phyloP scores from a whole-genome alignment of 2,329 filamentous ascomycete species.

The Fusarium foetens region DNA sequence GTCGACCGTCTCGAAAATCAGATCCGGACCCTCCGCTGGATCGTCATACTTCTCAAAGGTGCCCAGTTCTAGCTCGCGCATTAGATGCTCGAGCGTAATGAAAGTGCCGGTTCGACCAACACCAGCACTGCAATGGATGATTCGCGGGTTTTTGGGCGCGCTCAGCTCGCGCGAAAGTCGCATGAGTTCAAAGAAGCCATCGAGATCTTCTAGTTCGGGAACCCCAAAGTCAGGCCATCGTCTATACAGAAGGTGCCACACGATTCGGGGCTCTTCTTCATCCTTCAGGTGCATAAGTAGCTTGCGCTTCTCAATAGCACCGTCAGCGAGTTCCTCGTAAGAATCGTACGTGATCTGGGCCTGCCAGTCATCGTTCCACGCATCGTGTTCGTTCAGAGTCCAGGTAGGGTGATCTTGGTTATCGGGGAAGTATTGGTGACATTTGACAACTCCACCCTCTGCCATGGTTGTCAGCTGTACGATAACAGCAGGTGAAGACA shows the following conservation, averaged over 20 bases:
- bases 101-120: slow-evolving; percentile 96
- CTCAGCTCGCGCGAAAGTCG: slow-evolving; percentile 69
- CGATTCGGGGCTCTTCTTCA: slow-evolving; percentile 62
- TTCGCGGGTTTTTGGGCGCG: slow-evolving; percentile 71
- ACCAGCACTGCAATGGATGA: slow-evolving; percentile 89
- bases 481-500: slow-evolving; percentile 77
- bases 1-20: slow-evolving; percentile 83
- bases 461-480: slow-evolving; percentile 94
- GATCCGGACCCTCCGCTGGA: slow-evolving; percentile 60
- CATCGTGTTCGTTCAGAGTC: slow-evolving; percentile 70
- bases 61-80: slow-evolving; percentile 82
- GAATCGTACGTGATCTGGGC: slow-evolving; percentile 76
- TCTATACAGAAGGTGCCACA: slow-evolving; percentile 88
- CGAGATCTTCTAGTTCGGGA: slow-evolving; percentile 74
- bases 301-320: slow-evolving; percentile 78
- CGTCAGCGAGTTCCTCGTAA: slow-evolving; percentile 63
- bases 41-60: slow-evolving; percentile 64
- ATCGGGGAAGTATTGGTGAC: slow-evolving; percentile 85
- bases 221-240: slow-evolving; percentile 93
- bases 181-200: slow-evolving; percentile 76
- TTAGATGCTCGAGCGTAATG: slow-evolving; percentile 92
- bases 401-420: slow-evolving; percentile 62
- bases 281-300: slow-evolving; percentile 67
- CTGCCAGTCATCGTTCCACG: slow-evolving; percentile 73
- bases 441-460: slow-evolving; percentile 83